Evolutionary conservation across 179 eudicot species (phyloP), one percentile per base, ranked within the genome.

Genomic region (Beta macrorhiza): DNA sequence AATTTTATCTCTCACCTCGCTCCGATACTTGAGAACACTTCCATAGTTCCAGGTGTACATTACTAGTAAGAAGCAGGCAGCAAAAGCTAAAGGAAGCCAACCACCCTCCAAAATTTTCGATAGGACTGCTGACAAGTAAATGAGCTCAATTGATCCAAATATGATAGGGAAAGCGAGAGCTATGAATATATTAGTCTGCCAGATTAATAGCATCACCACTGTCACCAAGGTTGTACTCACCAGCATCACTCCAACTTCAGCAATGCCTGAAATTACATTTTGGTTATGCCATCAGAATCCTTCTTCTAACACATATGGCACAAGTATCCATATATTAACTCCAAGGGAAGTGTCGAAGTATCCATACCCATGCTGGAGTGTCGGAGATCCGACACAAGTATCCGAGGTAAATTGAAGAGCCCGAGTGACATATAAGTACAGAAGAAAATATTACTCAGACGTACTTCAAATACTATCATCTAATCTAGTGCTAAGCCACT

Each of bases 41-140:
- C 99, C 97, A 56, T 92, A 95, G 89, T 95, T 93, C 98, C 99
- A 95, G 0, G 85, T 88, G 83, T 92, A 93, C 99, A 95, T 95
- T 19, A 93, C 83, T 9, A 87, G 79, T 32, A 95, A 90, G 83
- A 95, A 90, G 80, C 82, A 85, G 16, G 89, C 49, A 20, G 99
- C 98, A 32, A 93, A 93, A 10, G 85, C 99, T 6, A 95, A 87
- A 1, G 99, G 99, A 78, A 95, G 90, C 99, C 99, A 93, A 72
- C 98, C 98, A 1, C 98, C 99, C 82, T 95, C 94, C 45, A 32
- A 7, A 74, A 95, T 82, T 84, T 95, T 95, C 12, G 97, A 82
- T n/a, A 93, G 85, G 20, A 92, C 94, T 0, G 99, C 97, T n/a
- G 97, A 92, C 57, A 95, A 47, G 85, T 92, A 95, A 62, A 92